These are phyloP conservation scores for Suhomyces pyralidae DNA, from an alignment of 805 yeast species.

Conservation along the genomic window DNA sequence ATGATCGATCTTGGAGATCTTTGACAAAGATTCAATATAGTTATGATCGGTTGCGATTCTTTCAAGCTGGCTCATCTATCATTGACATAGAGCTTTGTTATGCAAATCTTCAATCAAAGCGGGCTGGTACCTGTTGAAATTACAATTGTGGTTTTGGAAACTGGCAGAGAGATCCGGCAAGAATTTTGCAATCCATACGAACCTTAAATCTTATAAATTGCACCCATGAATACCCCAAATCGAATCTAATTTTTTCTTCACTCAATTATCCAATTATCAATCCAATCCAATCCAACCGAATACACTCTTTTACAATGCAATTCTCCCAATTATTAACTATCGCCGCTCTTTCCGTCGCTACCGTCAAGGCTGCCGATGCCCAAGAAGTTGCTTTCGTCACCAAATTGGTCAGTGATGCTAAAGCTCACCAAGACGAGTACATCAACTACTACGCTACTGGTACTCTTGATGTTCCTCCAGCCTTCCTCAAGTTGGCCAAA, in stretches of 20 bases:
- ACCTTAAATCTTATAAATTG: neutral
- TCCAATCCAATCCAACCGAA: neutral
- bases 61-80: neutral
- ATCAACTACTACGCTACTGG: conserved; percentile 25
- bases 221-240: neutral
- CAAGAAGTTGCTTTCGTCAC: conserved; percentile 14
- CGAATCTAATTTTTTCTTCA: neutral
- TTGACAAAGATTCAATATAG: neutral
- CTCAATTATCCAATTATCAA: neutral
- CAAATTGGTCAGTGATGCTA: conserved; percentile 11
- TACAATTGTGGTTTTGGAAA: neutral
- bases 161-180: neutral
- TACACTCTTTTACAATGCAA: conserved; percentile 5
- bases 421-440: conserved; percentile 10
- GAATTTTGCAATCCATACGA: neutral
- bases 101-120: neutral
- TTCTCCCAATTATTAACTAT: conserved; percentile 8
- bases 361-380: conserved; percentile 16
- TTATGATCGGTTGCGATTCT: neutral
- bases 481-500: conserved; percentile 26
- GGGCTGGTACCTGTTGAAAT: neutral
- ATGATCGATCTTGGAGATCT: neutral
- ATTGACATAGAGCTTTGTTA: neutral
- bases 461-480: conserved; percentile 21
- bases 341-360: conserved; percentile 16